Conservation (phyloP, 1,284 basidiomycete genomes). For the Ganoderma multipileum region DNA sequence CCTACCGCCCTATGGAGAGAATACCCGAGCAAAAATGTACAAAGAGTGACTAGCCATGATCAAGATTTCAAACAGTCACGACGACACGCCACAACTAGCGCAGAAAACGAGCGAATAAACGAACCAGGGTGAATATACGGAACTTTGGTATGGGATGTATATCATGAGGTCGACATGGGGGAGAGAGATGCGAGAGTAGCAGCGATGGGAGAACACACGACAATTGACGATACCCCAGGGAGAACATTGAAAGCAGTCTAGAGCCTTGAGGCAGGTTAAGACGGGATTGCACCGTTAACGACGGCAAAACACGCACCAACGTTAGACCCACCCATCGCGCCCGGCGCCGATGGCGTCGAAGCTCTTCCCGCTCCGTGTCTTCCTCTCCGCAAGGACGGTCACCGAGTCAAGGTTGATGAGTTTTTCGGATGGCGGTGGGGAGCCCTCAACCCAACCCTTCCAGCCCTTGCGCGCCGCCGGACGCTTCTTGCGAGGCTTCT, state of each 20-base stretch:
- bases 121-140: slow-evolving; percentile 20
- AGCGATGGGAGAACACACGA: slow-evolving; percentile 9
- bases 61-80: slow-evolving; percentile 21
- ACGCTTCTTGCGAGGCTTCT: slow-evolving; percentile 64
- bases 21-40: slow-evolving; percentile 23
- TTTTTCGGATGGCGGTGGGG: slow-evolving; percentile 79
- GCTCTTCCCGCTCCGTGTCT: slow-evolving; percentile 79
- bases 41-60: slow-evolving; percentile 15
- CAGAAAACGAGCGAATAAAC: slow-evolving; percentile 20
- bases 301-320: slow-evolving; percentile 27
- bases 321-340: slow-evolving; percentile 53
- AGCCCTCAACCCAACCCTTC: slow-evolving; percentile 87
- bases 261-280: slow-evolving; percentile 19
- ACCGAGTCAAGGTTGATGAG: slow-evolving; percentile 80
- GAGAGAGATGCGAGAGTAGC: slow-evolving; percentile 1
- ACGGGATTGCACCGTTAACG: slow-evolving; percentile 32
- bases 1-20: slow-evolving; percentile 11
- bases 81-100: slow-evolving; percentile 18
- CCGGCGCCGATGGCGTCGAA: slow-evolving; percentile 75
- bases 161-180: neutral
- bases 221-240: slow-evolving; percentile 17
- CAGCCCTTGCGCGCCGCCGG: slow-evolving; percentile 79
- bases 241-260: slow-evolving; percentile 15
- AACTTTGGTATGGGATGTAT: slow-evolving; percentile 21
- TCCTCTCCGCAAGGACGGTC: slow-evolving; percentile 63